Percentiles rank a stretch among this genome's conserved stretches.
These are phyloP conservation scores for Lagerstroemia speciosa DNA, from an alignment of 345 rosid species.

Conservation along the genomic window DNA sequence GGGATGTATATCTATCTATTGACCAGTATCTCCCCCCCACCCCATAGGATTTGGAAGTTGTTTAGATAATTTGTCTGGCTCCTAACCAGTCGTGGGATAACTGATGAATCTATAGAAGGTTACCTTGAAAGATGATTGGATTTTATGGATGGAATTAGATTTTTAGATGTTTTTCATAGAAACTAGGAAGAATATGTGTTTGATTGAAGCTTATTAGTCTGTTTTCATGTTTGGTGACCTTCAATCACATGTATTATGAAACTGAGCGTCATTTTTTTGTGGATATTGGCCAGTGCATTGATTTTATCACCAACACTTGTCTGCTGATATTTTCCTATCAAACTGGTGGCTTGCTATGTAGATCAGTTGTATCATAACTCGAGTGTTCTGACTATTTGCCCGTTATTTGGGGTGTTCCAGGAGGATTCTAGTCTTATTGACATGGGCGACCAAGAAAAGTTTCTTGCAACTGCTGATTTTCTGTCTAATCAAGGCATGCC, in stretches of 20 bases:
- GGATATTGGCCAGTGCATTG: background rate
- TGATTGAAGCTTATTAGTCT: background rate
- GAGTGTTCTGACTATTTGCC: background rate
- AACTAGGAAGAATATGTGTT: background rate
- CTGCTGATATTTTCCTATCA: background rate
- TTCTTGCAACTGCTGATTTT: constrained; percentile 68
- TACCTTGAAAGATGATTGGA: background rate
- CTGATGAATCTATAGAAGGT: background rate
- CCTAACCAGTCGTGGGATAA: background rate
- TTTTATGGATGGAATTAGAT: background rate
- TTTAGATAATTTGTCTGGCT: background rate
- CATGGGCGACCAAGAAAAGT: constrained; percentile 67
- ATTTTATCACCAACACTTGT: background rate
- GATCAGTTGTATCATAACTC: background rate
- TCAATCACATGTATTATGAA: background rate
- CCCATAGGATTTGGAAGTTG: background rate
- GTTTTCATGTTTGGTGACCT: background rate
- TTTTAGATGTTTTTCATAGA: background rate
- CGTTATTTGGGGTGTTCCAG: constrained; percentile 21
- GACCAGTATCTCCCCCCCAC: background rate
- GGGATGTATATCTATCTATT: background rate
- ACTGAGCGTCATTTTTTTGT: background rate
- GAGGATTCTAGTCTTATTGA: constrained; percentile 70
- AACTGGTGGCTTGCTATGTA: background rate
- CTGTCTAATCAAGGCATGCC: constrained; percentile 62